Evolutionary conservation across 2,329 filamentous ascomycete genomes (phyloP).

Genomic region (Myriosclerotinia curreyana): DNA sequence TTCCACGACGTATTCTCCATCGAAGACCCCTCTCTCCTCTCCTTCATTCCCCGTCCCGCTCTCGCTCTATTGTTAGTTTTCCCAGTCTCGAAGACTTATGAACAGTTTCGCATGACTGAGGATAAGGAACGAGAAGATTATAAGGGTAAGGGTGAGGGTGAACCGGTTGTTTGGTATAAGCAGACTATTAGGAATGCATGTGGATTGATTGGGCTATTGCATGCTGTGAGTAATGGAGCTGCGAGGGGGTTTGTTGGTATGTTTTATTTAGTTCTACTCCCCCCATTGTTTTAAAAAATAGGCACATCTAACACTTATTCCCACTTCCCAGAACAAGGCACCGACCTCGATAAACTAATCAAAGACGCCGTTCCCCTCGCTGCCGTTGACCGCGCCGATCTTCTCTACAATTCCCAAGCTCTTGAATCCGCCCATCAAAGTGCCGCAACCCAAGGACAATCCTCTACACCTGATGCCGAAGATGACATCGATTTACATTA

Average conservation of each 20-base stretch:
- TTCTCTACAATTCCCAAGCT: conserved; percentile 74
- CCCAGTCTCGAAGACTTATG: conserved; percentile 77
- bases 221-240: conserved; percentile 76
- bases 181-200: conserved; percentile 96
- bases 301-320: conserved; percentile 25
- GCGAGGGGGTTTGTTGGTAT: conserved; percentile 86
- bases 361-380: conserved; percentile 66
- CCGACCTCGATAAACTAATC: conserved; percentile 60
- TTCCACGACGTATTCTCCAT: conserved; percentile 95
- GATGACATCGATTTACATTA: conserved; percentile 89
- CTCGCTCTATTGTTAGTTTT: conserved; percentile 91
- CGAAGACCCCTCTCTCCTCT: conserved; percentile 79
- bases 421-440: conserved; percentile 77
- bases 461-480: conserved; percentile 70
- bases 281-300: conserved; percentile 57
- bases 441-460: conserved; percentile 77
- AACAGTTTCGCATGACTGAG: conserved; percentile 72
- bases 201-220: conserved; percentile 84
- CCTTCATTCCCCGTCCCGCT: conserved; percentile 85
- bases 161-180: conserved; percentile 89
- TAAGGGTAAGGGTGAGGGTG: conserved; percentile 59
- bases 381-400: conserved; percentile 63
- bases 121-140: conserved; percentile 65
- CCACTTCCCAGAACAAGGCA: conserved; percentile 37
- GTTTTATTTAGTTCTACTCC: conserved; percentile 43